phyloP scores from a whole-genome alignment of 2,329 filamentous ascomycete species.

The Aureobasidium pullulans region DNA sequence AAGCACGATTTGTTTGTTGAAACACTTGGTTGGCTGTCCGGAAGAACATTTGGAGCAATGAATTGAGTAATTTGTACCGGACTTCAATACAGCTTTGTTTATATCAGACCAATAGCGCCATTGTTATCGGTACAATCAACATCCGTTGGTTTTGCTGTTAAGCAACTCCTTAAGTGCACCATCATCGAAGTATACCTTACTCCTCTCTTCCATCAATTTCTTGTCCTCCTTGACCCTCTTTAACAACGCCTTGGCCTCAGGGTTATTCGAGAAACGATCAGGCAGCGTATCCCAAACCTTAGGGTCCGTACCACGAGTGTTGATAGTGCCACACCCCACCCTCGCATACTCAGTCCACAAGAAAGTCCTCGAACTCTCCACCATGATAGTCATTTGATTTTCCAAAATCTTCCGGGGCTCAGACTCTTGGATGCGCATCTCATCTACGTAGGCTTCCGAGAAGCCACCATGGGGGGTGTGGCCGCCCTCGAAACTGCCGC shows the following conservation, averaged over 20 bases:
- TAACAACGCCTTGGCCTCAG: conserved; percentile 29
- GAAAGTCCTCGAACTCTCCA: conserved; percentile 32
- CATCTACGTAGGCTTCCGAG: conserved; percentile 38
- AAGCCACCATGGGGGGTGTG: conserved; percentile 34
- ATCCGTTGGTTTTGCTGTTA: background rate
- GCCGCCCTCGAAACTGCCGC: conserved; percentile 31
- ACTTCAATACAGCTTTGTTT: background rate
- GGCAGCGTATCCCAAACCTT: conserved; percentile 32
- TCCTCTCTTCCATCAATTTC: conserved; percentile 17
- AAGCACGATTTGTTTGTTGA: background rate
- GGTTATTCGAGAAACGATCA: conserved; percentile 30
- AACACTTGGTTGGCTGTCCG: background rate
- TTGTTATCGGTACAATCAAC: background rate
- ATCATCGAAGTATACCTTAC: conserved; percentile 17
- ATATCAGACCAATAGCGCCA: background rate
- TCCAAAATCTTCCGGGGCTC: conserved; percentile 38
- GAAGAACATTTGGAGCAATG: background rate
- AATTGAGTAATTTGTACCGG: background rate
- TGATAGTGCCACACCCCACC: conserved; percentile 28
- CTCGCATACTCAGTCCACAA: conserved; percentile 33
- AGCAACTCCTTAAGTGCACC: conserved; percentile 15
- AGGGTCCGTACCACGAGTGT: conserved; percentile 30
- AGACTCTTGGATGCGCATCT: conserved; percentile 38
- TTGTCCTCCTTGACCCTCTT: conserved; percentile 18
- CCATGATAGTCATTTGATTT: conserved; percentile 33